A percentile compares a stretch with the other conserved stretches of the same genome.
Conservation (phyloP, 2,329 filamentous ascomycete genomes). For the Arachnomyces sp. region DNA sequence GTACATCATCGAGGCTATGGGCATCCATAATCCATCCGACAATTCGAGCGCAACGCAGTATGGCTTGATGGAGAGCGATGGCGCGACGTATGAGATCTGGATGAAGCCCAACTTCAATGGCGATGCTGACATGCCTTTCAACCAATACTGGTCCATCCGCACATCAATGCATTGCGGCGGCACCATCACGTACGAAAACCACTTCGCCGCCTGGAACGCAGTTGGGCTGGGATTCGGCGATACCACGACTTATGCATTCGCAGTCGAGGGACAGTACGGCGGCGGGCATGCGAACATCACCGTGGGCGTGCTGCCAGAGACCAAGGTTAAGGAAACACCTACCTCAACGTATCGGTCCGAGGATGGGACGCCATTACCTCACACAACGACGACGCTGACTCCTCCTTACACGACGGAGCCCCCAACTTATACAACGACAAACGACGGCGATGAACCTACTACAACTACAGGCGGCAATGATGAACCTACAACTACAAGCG, state of each 20-base stretch:
- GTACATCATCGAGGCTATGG: slow-evolving; percentile 49
- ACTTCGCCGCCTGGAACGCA: slow-evolving; percentile 47
- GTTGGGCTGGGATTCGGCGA: slow-evolving; percentile 41
- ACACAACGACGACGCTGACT: too few relatives aligned
- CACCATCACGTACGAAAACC: slow-evolving; percentile 42
- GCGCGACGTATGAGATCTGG: slow-evolving; percentile 47
- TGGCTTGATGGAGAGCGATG: slow-evolving; percentile 45
- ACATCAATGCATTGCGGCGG: slow-evolving; percentile 42
- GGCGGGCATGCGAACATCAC: slow-evolving; percentile 42
- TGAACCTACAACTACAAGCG: too few relatives aligned
- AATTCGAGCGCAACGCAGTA: slow-evolving; percentile 40
- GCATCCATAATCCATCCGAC: slow-evolving; percentile 42
- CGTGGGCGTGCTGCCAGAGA: too few relatives aligned
- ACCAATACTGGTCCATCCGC: slow-evolving; percentile 48
- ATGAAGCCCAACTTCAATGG: slow-evolving; percentile 46
- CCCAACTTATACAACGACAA: too few relatives aligned
- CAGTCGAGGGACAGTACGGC: slow-evolving; percentile 47
- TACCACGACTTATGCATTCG: slow-evolving; percentile 48
- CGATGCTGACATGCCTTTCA: slow-evolving; percentile 45
- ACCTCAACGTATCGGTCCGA: too few relatives aligned
- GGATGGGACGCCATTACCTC: too few relatives aligned
- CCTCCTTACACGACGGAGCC: too few relatives aligned
- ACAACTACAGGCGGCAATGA: too few relatives aligned
- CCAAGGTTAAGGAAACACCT: too few relatives aligned
- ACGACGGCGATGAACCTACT: too few relatives aligned